Evolutionary conservation across 2,329 filamentous ascomycete genomes (phyloP), one percentile per base, ranked within the genome.

Genomic region (Exophiala sp.): DNA sequence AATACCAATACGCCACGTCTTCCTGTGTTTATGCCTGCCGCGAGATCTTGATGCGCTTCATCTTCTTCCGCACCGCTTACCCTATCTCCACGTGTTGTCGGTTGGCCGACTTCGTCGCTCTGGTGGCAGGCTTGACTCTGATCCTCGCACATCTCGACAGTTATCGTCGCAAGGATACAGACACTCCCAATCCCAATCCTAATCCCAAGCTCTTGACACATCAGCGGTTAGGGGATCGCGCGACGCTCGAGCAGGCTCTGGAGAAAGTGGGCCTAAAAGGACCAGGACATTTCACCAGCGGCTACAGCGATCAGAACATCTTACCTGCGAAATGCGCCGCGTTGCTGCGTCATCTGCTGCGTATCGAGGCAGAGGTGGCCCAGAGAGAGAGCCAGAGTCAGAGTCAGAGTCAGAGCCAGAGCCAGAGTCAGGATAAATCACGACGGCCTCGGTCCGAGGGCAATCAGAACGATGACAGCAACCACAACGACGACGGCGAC

Each of bases 1-100:
- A 32, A 7, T 3, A 32, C 46, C 70, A 74, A 18, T 73, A 76
- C 57, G 76, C 72, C 57, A 76, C 72, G 47, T 68, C 68, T 11
- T 71, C 70, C 1, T 75, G 74, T 49, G 63, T 78, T 41, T 68
- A 70, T 7, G 72, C 76, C 3, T 76, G 74, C 41, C 73, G 78
- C 1, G 73, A 73, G 43, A 67, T 79, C 11, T 65, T 81, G 9
- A 38, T 16, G 35, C 35, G 35, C 4, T 18, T 38, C 35, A 38
- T 18, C 13, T 5, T 16, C 19, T 19, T 38, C 35, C 35, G 35
- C 13, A 16, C 9, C 35, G 18, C 19, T 13, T 60, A 62, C 45
- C 41, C 32, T 2, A 44, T 58, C 3, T 30, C 60, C 7, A 58
- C 52, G 21, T 56, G 54, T 27, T 64, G 61, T 43, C 63, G 63